Percentiles rank a stretch among this genome's conserved stretches.
These are phyloP conservation scores for Tagetes erecta DNA, from an alignment of 129 eudicot genomes.

Conservation along the genomic window DNA sequence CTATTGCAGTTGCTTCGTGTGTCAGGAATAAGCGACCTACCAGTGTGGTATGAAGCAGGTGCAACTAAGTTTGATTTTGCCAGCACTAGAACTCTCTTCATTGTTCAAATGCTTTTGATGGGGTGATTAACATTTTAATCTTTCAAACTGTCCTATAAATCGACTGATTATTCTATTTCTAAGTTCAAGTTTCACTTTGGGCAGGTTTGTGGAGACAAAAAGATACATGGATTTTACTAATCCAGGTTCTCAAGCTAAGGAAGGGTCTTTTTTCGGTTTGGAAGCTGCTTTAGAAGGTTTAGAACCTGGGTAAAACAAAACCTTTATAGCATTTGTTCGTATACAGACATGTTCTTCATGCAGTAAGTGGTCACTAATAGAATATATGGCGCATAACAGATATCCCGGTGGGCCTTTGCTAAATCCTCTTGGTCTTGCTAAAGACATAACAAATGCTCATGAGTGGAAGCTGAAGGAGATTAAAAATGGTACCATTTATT, in stretches of 20 bases:
- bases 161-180: not conserved
- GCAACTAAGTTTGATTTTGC: slow-evolving; percentile 86
- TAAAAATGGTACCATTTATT: slow-evolving; percentile 60
- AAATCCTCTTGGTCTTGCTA: slow-evolving; percentile 91
- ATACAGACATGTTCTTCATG: not conserved
- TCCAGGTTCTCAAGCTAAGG: slow-evolving; percentile 95
- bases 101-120: slow-evolving; percentile 80
- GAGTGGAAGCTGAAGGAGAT: slow-evolving; percentile 94
- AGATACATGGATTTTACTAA: slow-evolving; percentile 77
- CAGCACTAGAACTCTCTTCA: slow-evolving; percentile 77
- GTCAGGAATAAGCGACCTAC: slow-evolving; percentile 77
- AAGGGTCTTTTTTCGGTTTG: slow-evolving; percentile 85
- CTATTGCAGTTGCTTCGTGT: slow-evolving; percentile 76
- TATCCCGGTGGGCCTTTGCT: slow-evolving; percentile 95
- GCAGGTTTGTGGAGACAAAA: slow-evolving; percentile 88
- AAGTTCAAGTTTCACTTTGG: not conserved
- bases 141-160: not conserved
- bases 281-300: slow-evolving; percentile 84
- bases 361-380: slow-evolving; percentile 10
- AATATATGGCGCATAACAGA: slow-evolving; percentile 36
- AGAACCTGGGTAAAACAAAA: slow-evolving; percentile 71
- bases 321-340: not conserved
- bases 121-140: slow-evolving; percentile 46
- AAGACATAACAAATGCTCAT: slow-evolving; percentile 66
- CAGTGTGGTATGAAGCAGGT: slow-evolving; percentile 97